Percentiles rank a stretch among this genome's conserved stretches.
phyloP scores from a whole-genome alignment of 768 basidiomycete genomes.

The Suillus discolor region DNA sequence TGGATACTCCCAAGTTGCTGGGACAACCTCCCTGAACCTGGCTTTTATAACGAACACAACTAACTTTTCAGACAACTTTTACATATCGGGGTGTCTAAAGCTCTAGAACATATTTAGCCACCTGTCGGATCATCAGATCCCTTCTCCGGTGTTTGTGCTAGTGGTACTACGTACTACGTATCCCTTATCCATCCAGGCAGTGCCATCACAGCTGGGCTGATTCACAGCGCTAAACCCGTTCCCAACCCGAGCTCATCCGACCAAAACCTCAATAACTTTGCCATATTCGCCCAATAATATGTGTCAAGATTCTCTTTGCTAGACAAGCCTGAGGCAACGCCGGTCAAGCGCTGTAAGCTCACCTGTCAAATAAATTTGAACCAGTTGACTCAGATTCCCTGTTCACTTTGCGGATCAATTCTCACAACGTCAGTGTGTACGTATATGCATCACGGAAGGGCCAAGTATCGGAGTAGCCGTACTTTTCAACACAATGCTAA shows the following conservation, averaged over 20 bases:
- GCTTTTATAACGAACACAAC: slow-evolving; percentile 33
- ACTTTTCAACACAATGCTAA: neutral
- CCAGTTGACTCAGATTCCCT: no score
- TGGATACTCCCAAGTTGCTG: neutral
- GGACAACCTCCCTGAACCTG: no score
- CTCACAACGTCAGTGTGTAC: neutral
- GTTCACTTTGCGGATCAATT: slow-evolving; percentile 10
- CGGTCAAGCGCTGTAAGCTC: neutral
- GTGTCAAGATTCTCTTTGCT: neutral
- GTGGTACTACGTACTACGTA: neutral
- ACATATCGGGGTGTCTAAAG: slow-evolving; percentile 26
- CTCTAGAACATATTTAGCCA: neutral
- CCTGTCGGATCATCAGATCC: slow-evolving; percentile 13
- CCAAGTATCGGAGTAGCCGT: no score
- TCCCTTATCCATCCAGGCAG: slow-evolving; percentile 2
- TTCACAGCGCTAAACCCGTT: slow-evolving; percentile 6
- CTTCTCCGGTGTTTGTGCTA: slow-evolving; percentile 1
- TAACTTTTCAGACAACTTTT: slow-evolving; percentile 24
- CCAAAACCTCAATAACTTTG: neutral
- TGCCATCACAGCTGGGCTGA: no score
- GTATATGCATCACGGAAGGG: neutral
- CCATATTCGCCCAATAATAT: neutral
- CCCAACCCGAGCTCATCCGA: slow-evolving; percentile 27
- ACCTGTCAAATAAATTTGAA: neutral
- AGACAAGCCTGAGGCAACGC: neutral